Percentiles rank a stretch among this genome's conserved stretches.
Conservation (phyloP, 2,329 filamentous ascomycete species). For the Dothideomycetes sp. region DNA sequence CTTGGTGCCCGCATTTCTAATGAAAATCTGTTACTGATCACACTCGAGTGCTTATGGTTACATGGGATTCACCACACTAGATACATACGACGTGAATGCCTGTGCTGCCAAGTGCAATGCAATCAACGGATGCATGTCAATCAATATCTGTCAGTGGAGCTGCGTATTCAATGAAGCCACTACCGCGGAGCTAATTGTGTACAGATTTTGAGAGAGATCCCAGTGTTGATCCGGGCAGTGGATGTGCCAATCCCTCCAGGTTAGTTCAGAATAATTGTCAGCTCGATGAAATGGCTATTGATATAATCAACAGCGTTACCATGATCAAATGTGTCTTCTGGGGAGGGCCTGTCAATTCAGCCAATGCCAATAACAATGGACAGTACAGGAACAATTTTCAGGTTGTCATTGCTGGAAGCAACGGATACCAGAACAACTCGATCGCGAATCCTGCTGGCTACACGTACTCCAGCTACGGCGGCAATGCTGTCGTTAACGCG, state of each 20-base stretch:
- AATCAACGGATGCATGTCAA: slow-evolving; percentile 7
- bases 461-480: slow-evolving; percentile 12
- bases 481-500: slow-evolving; percentile 18
- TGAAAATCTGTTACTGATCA: neutral
- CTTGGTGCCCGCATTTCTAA: too few species aligned
- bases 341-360: slow-evolving; percentile 15
- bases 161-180: neutral
- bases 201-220: slow-evolving; percentile 12
- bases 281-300: slow-evolving; percentile 13
- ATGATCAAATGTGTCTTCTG: slow-evolving; percentile 22
- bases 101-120: slow-evolving; percentile 13
- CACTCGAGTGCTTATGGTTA: slow-evolving; percentile 3
- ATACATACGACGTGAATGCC: slow-evolving; percentile 12
- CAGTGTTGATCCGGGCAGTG: slow-evolving; percentile 7
- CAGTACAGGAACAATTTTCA: slow-evolving; percentile 13
- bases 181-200: neutral
- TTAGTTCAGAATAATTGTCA: slow-evolving; percentile 16
- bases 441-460: slow-evolving; percentile 14
- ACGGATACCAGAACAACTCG: slow-evolving; percentile 17
- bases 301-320: slow-evolving; percentile 7
- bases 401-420: slow-evolving; percentile 13
- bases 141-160: slow-evolving; percentile 13
- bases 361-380: slow-evolving; percentile 17
- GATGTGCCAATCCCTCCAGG: slow-evolving; percentile 9
- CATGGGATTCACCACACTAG: slow-evolving; percentile 4